Evolutionary conservation across 1,284 basidiomycete species (phyloP), one percentile per base, ranked within the genome.

Genomic region (Apiotrichum domesticum): DNA sequence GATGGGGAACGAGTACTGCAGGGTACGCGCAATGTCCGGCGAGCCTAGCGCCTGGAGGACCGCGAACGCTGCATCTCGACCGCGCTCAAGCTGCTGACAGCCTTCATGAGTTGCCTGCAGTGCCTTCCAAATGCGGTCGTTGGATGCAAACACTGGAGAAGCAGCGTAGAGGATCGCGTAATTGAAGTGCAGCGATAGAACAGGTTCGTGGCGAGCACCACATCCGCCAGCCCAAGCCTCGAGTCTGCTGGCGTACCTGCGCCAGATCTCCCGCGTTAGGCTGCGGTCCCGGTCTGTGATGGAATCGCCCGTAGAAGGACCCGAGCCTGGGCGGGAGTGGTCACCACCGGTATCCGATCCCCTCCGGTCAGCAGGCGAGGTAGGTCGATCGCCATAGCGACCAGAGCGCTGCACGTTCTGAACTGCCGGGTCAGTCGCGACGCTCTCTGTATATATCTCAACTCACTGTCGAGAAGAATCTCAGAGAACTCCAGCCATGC

Each of bases 401-500:
- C 21, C 7, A 0, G 51, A 49, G 8, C 56, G 51, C 44, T 58
- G 54, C 33, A 52, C 32, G n/a, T 33, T 47, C 49, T 54, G 39
- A 13, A 52, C 15, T 41, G 46, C 6, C 4, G 34, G 14, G 34
- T 7, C 13, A n/a, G 14, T 46, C 14, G 45, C 1, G 13, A 32
- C 14, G 13, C 14, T 47, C 46, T 14, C n/a, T 47, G 7, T 21
- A 10, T n/a, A 15, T 21, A 21, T 21, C 21, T 21, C 21, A 15
- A 65, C 71, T 60, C 46, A 70, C 70, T 57, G 32, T 76, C 71
- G 6, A 66, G 63, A 0, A 77, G 63, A 13, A 67, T 64, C 59
- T 77, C 75, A 15, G 72, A 66, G 52, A 71, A 73, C 60, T 76
- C 74, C 15, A 75, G 58, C 75, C 75, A 77, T 4, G 72, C 70